A percentile compares a stretch with the other conserved stretches of the same genome.
phyloP scores from a whole-genome alignment of 1,139 yeast genomes.

The Lodderomyces elongisporus region DNA sequence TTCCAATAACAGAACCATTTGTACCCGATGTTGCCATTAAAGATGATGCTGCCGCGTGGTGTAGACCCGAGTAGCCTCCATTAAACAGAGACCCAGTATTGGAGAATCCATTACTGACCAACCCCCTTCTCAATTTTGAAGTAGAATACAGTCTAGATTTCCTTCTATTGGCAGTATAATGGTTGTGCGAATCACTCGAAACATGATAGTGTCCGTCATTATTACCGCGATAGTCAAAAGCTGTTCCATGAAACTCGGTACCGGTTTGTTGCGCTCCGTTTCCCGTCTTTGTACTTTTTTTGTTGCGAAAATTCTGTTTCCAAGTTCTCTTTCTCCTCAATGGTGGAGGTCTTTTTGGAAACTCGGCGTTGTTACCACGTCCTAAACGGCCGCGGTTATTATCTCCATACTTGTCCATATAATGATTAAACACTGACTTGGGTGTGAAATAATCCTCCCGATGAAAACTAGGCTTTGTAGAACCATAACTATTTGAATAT shows the following conservation, averaged over 20 bases:
- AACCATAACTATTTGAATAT: constrained; percentile 3
- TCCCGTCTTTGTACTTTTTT: constrained; percentile 12
- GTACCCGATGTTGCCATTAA: constrained; percentile 1
- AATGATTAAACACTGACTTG: constrained; percentile 64
- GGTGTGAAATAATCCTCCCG: constrained; percentile 77
- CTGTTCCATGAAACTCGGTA: too few relatives aligned
- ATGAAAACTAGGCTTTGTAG: constrained; percentile 35
- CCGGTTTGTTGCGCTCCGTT: constrained; percentile 7
- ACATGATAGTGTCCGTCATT: neutral
- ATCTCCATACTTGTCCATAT: constrained; percentile 65
- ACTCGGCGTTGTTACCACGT: neutral
- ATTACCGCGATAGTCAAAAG: neutral
- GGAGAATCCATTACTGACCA: constrained; percentile 1
- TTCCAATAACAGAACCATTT: constrained; percentile 2
- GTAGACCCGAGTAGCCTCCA: neutral
- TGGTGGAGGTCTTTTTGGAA: constrained; percentile 12
- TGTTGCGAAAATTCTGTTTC: constrained; percentile 25
- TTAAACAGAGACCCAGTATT: too few relatives aligned
- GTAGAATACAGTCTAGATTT: constrained; percentile 31
- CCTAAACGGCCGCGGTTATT: constrained; percentile 10
- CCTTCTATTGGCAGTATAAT: constrained; percentile 13
- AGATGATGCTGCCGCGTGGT: neutral
- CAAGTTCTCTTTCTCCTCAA: constrained; percentile 21
- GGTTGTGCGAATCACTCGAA: constrained; percentile 12
- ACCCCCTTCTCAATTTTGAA: constrained; percentile 19